Evolutionary conservation across 495 filamentous ascomycete genomes (phyloP), one percentile per base, ranked within the genome.

Genomic region (Thermothielavioides terrestris): DNA sequence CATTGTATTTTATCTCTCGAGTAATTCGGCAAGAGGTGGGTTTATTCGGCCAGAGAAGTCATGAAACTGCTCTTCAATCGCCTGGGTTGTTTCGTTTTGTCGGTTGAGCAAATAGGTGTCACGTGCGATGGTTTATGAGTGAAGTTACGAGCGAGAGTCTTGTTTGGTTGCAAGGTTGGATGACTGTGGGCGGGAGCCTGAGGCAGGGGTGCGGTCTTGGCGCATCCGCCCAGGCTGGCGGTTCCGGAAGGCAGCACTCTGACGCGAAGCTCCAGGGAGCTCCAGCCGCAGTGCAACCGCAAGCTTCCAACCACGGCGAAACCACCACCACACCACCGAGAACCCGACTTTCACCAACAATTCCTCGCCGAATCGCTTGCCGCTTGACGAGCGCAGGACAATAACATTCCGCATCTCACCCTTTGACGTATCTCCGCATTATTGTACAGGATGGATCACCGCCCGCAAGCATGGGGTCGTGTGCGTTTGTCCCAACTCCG

Each of bases 401-500:
- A n/a, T n/a, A n/a, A n/a, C n/a, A n/a, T n/a, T n/a, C n/a, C n/a
- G n/a, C n/a, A n/a, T n/a, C n/a, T 28, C 27, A 48, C 23, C 26
- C 32, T 23, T 8, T 26, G 34, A 21, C 22, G 22, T 11, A 20
- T 28, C 52, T 31, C 49, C 25, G 25, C 28, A 53, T 31, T 49
- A 48, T n/a, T n/a, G n/a, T n/a, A n/a, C n/a, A 21, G 39, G 44
- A 97, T 97, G 91, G 90, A 96, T 68, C 91, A 97, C 72, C 80
- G 88, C 65, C 91, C 91, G 51, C 86, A 94, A 81, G 83, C 83
- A 59, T 97, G 91, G 91, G 91, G 91, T 65, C 85, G 91, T 71
- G 92, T 96, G 88, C 56, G 63, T 60, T 17, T 42, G 21, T 46
- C 51, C 11, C 54, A 45, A n/a, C n/a, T 15, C 46, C 38, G 18